Base-by-base conservation (phyloP, 306 rosid genomes). In the Medicago arabica region DNA sequence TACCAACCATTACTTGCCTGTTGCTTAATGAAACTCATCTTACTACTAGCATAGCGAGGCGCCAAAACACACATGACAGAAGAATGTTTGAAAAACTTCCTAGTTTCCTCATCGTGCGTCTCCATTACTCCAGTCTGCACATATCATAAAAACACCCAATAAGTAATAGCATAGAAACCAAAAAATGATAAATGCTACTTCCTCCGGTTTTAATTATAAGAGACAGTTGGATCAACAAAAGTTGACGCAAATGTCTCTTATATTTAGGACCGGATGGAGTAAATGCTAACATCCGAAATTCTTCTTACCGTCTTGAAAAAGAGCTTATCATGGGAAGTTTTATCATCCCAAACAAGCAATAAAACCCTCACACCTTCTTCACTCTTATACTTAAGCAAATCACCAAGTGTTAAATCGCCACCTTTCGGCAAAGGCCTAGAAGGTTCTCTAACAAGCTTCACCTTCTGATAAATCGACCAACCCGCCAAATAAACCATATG, bases 31-130 rank as follows among this genome's bases (percentile, higher is more conserved):
- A 72, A 71, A 80, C 99, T 81, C 77, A 89, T 53, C 87, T 90
- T 96, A 80, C 86, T 83, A 82, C 99, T 96, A 16, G 87, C 89
- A 44, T 92, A 88, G 55, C 99, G 91, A 79, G 99, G 91, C 15
- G 93, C 83, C 61, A 95, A 77, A 75, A 92, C 93, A 80, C 96
- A 96, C 72, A 66, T 92, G 15, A 96, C 99, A 51, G 98, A 96
- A 12, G 99, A 96, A 84, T 90, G 93, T 75, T 89, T 96, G 83
- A 96, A 96, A 84, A 96, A 92, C 73, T 83, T 90, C 71, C 14
- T 73, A 8, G 97, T 92, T 71, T 96, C 98, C 74, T 96, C 98
- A 74, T 96, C 99, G 76, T 92, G 99, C 6, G 99, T 96, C 76
- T 43, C 78, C 99, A 96, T 96, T 62, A 92, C 80, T 77, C 99